Evolutionary conservation across 352 stramenopile species (phyloP), one percentile per base, ranked within the genome.

Genomic region (Phytophthora rubi): DNA sequence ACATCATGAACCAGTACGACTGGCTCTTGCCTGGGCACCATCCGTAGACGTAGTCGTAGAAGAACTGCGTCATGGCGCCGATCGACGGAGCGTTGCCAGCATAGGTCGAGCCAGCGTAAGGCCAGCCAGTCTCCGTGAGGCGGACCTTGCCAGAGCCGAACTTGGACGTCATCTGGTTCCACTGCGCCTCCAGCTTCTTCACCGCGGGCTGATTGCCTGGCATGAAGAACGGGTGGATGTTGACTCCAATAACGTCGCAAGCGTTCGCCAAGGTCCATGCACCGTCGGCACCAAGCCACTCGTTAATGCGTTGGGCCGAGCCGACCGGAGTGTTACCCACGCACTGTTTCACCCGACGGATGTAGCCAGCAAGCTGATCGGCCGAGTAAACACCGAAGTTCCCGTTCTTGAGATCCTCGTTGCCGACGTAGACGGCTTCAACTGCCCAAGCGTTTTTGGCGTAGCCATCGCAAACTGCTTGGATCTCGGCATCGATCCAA

Each of bases 1-100:
- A 89, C 76, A 88, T 83, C 77, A 88, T 85, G 75, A 88, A 88
- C 67, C 71, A 88, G 77, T 82, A 88, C 48, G 79, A 75, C 48
- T 75, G 66, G 32, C 45, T 55, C 42, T 63, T 68, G 30, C 68
- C 65, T 2, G 52, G 32, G 52, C 42, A 68, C 59, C 59, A 73
- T 23, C 77, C 81, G 28, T 72, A 67, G 16, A 63, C 62, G 59
- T 81, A 88, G 72, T 85, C 77, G 60, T 80, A 70, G 28, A 82
- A 64, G 75, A 73, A 85, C 62, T 65, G 55, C 59, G 79, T 78
- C 70, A 76, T 77, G 44, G 48, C 74, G 12, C 71, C 76, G 28
- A 68, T 72, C 57, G 69, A 82, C 0, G 80, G 77, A 12, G 66
- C 58, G 61, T 85, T 88, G 64, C 71, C 64, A 26, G 51, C n/a